These are phyloP conservation scores for Yarrowia porcina DNA, from an alignment of 805 yeast genomes.

Conservation along the genomic window DNA sequence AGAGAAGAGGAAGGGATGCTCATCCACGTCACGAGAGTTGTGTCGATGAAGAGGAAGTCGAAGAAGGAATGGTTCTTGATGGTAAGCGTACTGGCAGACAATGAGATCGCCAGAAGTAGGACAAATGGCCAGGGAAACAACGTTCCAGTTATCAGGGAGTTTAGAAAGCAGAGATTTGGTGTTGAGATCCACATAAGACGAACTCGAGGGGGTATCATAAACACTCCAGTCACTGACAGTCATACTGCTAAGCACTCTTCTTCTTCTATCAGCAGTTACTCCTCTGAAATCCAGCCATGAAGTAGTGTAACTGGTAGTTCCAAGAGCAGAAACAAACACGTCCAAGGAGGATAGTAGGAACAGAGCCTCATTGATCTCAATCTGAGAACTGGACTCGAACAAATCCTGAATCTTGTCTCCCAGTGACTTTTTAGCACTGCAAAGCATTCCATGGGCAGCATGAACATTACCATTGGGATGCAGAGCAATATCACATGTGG, in stretches of 20 bases:
- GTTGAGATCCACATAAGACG: background rate
- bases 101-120: constrained; percentile 55
- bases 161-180: background rate
- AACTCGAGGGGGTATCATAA: background rate
- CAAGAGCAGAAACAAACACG: constrained; percentile 11
- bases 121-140: constrained; percentile 61
- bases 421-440: background rate
- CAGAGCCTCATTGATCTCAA: background rate
- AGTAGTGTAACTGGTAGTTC: background rate
- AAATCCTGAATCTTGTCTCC: background rate
- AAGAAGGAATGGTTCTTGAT: constrained; percentile 45
- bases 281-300: constrained; percentile 4
- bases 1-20: constrained; percentile 43
- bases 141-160: constrained; percentile 52
- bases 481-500: background rate
- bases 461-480: constrained; percentile 16
- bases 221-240: background rate
- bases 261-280: background rate
- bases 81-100: constrained; percentile 45
- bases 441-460: constrained; percentile 1
- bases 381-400: background rate
- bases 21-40: constrained; percentile 46
- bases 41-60: constrained; percentile 60
- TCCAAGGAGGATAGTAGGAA: background rate
- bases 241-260: background rate